Base-by-base conservation (phyloP, 2,329 filamentous ascomycete genomes). In the Fusarium xylarioides region DNA sequence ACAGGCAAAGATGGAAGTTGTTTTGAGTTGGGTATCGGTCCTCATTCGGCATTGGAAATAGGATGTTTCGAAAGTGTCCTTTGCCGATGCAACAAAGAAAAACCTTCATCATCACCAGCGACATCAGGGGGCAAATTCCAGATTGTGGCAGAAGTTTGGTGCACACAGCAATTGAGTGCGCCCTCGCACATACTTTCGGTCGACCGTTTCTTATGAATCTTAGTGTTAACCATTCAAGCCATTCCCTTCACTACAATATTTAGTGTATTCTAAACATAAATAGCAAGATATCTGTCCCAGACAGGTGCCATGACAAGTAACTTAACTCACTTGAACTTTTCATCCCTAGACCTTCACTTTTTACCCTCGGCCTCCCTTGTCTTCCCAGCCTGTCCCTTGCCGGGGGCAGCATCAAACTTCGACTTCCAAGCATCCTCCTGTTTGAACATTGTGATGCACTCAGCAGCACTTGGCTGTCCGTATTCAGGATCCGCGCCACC, bases 401-500 rank as follows among this genome's bases (percentile, higher is more conserved):
- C 87, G 5, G 83, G 80, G 0, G 87, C 87, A 14, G 78, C 74
- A 54, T 87, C 85, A 68, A 89, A 89, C 53, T 82, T 87, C 7
- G 74, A 75, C 64, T 80, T 83, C 87, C 87, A 90, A 63, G 80
- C 79, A 4, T 85, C 84, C 62, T 87, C 83, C 71, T 88, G 86
- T 60, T 86, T 86, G 73, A 90, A 89, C 79, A 89, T 83, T 7
- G 79, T 76, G 21, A 89, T 78, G 32, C 86, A 87, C 61, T 86
- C 81, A 50, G 85, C 75, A 0, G 88, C 86, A 42, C 83, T 86
- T 2, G 87, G 87, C 5, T 80, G 78, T 4, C 88, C 88, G 63
- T 85, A 80, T 3, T 88, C 86, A 2, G 88, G 87, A 75, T 90
- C 88, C 7, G 87, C 88, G 4, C 86, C 86, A 1, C 86, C 86